Percentiles rank a stretch among this genome's conserved stretches.
Evolutionary conservation across 1,284 basidiomycete species (phyloP).

Genomic region (Ustilago hordei): DNA sequence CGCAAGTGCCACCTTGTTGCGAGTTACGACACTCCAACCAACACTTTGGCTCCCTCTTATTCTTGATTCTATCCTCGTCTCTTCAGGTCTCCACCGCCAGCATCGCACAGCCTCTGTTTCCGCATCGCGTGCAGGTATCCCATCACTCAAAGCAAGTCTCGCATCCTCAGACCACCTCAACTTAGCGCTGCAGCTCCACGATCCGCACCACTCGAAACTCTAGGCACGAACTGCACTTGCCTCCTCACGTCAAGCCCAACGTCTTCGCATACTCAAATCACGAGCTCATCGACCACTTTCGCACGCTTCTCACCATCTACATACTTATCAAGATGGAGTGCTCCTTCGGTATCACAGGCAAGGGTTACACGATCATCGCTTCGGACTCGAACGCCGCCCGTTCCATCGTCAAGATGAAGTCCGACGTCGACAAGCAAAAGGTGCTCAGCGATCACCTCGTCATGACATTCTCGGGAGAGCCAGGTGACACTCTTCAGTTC

Average conservation of each 20-base stretch:
- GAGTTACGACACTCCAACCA: slow-evolving; percentile 18
- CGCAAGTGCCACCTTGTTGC: slow-evolving; percentile 41
- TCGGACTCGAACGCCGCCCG: slow-evolving; percentile 89
- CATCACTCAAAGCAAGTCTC: not conserved
- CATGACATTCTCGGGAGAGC: slow-evolving; percentile 95
- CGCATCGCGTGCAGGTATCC: not conserved
- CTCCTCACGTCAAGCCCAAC: not conserved
- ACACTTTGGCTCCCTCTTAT: not conserved
- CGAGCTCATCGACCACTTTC: not conserved
- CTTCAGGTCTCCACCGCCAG: not conserved
- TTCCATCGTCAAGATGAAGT: slow-evolving; percentile 97
- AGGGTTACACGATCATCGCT: slow-evolving; percentile 72
- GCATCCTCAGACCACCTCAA: not conserved
- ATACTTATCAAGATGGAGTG: slow-evolving; percentile 69
- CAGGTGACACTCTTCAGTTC: slow-evolving; percentile 94
- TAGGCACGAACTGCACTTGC: not conserved
- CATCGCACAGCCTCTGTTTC: not conserved
- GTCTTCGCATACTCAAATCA: not conserved
- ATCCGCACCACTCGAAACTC: not conserved
- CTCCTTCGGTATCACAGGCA: slow-evolving; percentile 72
- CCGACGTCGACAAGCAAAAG: slow-evolving; percentile 97
- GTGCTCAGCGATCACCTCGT: slow-evolving; percentile 88
- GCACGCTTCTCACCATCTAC: not conserved
- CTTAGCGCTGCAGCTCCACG: not conserved
- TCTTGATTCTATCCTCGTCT: too few relatives aligned